These are phyloP conservation scores for Periconia macrospinosa DNA, from an alignment of 2,329 filamentous ascomycete species.

Conservation along the genomic window DNA sequence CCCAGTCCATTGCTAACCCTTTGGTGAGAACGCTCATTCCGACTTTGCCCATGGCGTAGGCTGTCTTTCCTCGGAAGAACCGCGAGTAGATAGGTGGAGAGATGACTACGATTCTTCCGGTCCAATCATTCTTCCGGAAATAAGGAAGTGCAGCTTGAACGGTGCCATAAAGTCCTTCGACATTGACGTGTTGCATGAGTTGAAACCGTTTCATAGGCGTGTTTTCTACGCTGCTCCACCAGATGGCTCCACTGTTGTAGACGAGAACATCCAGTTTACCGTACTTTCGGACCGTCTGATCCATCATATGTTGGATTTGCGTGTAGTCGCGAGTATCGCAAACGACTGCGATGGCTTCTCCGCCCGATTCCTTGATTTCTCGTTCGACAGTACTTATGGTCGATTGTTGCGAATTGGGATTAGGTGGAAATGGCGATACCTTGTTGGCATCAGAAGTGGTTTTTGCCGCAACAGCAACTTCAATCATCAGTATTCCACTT, in stretches of 20 bases:
- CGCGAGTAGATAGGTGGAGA: slow-evolving; percentile 83
- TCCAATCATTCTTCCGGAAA: slow-evolving; percentile 57
- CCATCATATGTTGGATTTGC: slow-evolving; percentile 63
- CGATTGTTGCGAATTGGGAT: slow-evolving; percentile 73
- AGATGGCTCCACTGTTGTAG: slow-evolving; percentile 85
- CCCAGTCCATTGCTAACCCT: slow-evolving; percentile 80
- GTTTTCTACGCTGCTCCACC: slow-evolving; percentile 74
- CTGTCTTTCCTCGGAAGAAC: slow-evolving; percentile 84
- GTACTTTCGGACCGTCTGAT: slow-evolving; percentile 60
- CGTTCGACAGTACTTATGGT: slow-evolving; percentile 80
- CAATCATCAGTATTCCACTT: slow-evolving; percentile 6
- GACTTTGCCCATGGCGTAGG: slow-evolving; percentile 77
- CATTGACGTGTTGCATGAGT: slow-evolving; percentile 53
- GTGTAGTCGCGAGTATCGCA: slow-evolving; percentile 70
- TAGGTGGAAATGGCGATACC: slow-evolving; percentile 66
- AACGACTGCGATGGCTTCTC: slow-evolving; percentile 64
- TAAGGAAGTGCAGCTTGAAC: slow-evolving; percentile 71
- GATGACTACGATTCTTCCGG: slow-evolving; percentile 73
- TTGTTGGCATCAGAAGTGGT: slow-evolving; percentile 65
- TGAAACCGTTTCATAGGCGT: slow-evolving; percentile 77
- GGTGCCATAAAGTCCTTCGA: slow-evolving; percentile 72
- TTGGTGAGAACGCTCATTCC: slow-evolving; percentile 82
- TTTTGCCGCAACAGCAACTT: slow-evolving; percentile 80
- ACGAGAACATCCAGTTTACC: slow-evolving; percentile 71
- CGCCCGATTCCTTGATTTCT: slow-evolving; percentile 69